Base-by-base conservation (phyloP, 169 alveolate species). In the Babesia ovis region DNA sequence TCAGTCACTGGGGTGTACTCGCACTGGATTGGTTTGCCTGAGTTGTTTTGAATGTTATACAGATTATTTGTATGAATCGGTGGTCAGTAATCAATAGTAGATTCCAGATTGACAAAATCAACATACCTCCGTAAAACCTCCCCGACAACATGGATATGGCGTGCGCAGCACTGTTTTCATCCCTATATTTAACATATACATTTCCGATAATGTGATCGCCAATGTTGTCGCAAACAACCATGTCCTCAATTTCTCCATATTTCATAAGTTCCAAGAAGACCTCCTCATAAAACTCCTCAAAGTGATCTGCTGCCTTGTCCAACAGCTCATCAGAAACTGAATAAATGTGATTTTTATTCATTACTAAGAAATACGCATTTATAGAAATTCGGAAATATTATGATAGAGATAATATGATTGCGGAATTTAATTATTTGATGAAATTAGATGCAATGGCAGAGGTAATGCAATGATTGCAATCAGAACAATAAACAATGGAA, bases 1-100 rank as follows among this genome's bases (percentile, higher is more conserved):
- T 98, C 99, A n/a, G 99, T 94, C 6, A 98, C 99, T 8, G 99
- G 99, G 16, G 98, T 94, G 83, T 91, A 97, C 77, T 98, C 99
- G 27, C 94, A 94, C 54, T 93, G 93, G n/a, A 98, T 95, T 8
- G 92, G 94, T 70, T 91, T 92, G 16, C 96, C 96, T 55, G 70
- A 48, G 29, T 42, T 27, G 20, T 55, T 55, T 55, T 9, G 16
- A 16, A 16, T n/a, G 12, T 42, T 23, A 55, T 2, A 1, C 2
- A 4, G 43, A 25, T 22, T 14, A 35, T 27, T 1, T 43, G 32
- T 11, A 8, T 27, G n/a, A 50, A 16, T 37, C 35, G 43, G 31
- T 35, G 54, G 20, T 62, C 32, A 3, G 6, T 3, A 50, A 5
- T 25, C 39, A 14, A 57, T 12, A 6, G 20, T 14, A 14, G 14